Base-by-base conservation (phyloP, 768 basidiomycete species). In the Pleurotus salmoneostramineus region DNA sequence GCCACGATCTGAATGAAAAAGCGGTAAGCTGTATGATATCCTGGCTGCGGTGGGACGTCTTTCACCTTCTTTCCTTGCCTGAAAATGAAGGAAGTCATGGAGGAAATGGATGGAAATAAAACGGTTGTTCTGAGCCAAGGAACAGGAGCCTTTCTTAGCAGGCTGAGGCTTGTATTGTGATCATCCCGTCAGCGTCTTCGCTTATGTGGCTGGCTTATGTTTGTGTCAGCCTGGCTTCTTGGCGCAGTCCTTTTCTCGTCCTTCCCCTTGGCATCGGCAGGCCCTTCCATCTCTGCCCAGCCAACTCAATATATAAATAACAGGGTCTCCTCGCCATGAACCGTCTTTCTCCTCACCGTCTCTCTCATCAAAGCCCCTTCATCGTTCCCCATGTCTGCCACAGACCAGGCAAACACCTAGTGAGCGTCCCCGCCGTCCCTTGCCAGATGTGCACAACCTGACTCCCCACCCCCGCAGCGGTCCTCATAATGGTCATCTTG, bases 1-100 rank as follows among this genome's bases (percentile, higher is more conserved):
- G 94, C 95, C 36, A 98, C 88, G 64, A 98, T 95, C 90, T 94
- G 56, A 35, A 32, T 27, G 21, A 27, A 27, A 27, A 27, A 27
- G 21, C 21, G 21, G 21, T 27, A 27, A 27, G 21, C 21, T 27
- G 21, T 27, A 3, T 27, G 3, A 1, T 27, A 3, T 27, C 1
- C 21, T 1, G 21, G 21, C 21, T 27, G 21, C 21, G 21, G 21
- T 27, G 21, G 21, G 21, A 27, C 21, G 21, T 27, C 21, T 27
- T 27, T 27, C 56, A 75, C 80, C 74, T 82, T 82, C 62, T 75
- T 81, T 34, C 80, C 81, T 7, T 73, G 71, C 57, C 69, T 71
- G 51, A 74, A 69, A 61, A 82, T 43, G n/a, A 43, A 55, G 52
- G 52, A 55, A 55, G 52, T 55, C 40, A 56, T 56, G 31, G 46